Evolutionary conservation across 176 grass and related monocot species (phyloP).

Genomic region (Oryza meridionalis): DNA sequence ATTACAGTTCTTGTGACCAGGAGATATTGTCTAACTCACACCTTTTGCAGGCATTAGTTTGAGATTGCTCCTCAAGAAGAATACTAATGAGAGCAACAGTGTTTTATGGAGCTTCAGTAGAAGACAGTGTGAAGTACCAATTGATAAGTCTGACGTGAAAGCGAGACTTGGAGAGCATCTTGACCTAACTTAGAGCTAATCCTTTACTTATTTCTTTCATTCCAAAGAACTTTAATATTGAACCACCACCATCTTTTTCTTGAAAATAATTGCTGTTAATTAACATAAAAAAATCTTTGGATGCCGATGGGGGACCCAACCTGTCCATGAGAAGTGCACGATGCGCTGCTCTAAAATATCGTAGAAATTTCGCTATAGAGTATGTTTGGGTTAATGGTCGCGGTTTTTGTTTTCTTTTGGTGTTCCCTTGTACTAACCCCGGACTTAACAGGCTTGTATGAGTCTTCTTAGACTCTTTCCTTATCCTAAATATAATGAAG

Average conservation of each 20-base stretch:
- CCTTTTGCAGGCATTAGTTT: not conserved
- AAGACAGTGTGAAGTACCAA: not conserved
- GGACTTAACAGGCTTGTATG: no score
- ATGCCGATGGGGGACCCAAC: not conserved
- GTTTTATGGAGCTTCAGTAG: not conserved
- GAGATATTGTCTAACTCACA: not conserved
- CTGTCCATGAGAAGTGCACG: not conserved
- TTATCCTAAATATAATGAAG: no score
- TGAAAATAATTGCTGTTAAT: not conserved
- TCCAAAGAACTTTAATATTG: not conserved
- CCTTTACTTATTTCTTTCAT: constrained; percentile 20
- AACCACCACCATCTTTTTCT: not conserved
- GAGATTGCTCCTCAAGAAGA: not conserved
- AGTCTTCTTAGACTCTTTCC: no score
- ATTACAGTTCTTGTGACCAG: not conserved
- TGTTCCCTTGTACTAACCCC: no score
- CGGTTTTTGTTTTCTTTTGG: no score
- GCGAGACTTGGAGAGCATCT: not conserved
- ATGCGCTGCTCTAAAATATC: not conserved
- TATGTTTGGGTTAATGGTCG: no score
- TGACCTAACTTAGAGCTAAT: constrained; percentile 33
- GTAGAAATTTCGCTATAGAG: not conserved
- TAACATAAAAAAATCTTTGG: not conserved
- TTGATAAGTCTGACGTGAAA: not conserved
- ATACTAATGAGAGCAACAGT: not conserved